Evolutionary conservation across 208 protist species (phyloP), one percentile per base, ranked within the genome.

Genomic region (Crithidia brevicula): DNA sequence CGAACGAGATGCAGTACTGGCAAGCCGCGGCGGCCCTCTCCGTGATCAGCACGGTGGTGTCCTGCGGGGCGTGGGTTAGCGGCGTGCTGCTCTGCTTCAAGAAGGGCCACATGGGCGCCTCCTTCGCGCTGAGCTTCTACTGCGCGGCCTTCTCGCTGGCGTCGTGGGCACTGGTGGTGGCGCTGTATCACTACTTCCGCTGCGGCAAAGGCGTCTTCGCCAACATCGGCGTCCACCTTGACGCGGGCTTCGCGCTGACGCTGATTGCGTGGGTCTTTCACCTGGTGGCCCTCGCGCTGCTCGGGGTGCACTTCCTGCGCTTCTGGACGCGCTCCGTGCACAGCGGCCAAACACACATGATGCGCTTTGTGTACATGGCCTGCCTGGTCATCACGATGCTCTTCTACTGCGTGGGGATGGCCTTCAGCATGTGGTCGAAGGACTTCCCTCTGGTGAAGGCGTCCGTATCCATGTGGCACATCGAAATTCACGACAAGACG

Each of bases 1-100:
- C 63, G 20, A 60, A 86, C 27, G 77, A 86, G 62, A 71, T 73
- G 81, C 81, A 86, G 73, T 77, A 73, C 61, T 86, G 72, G 70
- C 73, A 81, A 22, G 76, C 77, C 16, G 65, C 64, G 25, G 61
- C 72, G n/a, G 77, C 78, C 28, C 73, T 74, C 27, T 76, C 77
- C n/a, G 71, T 83, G 13, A 61, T 83, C 57, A 49, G 73, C 38
- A 86, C 76, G n/a, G 16, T 77, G 15, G 61, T 59, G 23, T 77
- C 65, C 0, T 56, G 46, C 22, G 81, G 50, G 1, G 60, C 76
- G 40, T 47, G 74, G 54, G 54, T 86, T 45, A 60, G 58, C 36
- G 76, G 67, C 4, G 43, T 80, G 30, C 58, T 86, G 47, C 64
- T 79, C 38, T 72, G 50, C 45, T 20, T 75, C 53, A 61, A 53